Evolutionary conservation across 345 rosid genomes (phyloP).

Genomic region (Trapa incisa): DNA sequence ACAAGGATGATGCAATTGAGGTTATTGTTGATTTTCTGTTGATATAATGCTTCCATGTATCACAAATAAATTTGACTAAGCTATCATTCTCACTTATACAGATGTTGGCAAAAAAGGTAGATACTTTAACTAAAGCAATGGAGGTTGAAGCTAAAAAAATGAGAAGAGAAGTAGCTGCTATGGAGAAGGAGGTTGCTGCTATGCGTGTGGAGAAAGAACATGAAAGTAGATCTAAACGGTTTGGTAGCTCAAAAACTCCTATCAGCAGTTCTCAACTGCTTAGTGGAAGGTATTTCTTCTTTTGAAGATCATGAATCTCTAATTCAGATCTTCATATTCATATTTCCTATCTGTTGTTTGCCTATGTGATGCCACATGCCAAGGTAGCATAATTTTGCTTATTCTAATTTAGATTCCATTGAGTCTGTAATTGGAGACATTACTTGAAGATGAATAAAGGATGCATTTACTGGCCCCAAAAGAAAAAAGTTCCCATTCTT

Average conservation of each 20-base stretch:
- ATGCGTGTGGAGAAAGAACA: slow-evolving; percentile 92
- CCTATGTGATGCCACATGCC: background rate
- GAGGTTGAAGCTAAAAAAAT: slow-evolving; percentile 98
- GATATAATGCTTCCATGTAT: background rate
- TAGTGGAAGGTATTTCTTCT: slow-evolving; percentile 52
- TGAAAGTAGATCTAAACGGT: slow-evolving; percentile 61
- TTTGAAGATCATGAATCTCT: background rate
- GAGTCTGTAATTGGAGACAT: too few species aligned
- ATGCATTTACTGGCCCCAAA: too few species aligned
- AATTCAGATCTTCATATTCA: background rate
- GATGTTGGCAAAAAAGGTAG: slow-evolving; percentile 97
- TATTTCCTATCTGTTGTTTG: background rate
- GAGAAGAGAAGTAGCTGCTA: slow-evolving; percentile 95
- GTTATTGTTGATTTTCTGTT: slow-evolving; percentile 20
- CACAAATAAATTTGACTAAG: too few species aligned
- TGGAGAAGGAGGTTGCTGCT: slow-evolving; percentile 98
- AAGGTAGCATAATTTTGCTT: background rate
- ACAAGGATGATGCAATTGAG: slow-evolving; percentile 97
- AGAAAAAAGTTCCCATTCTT: background rate
- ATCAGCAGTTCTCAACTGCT: slow-evolving; percentile 62
- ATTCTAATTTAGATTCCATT: background rate
- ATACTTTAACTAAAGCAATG: slow-evolving; percentile 95
- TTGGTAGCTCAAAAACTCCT: slow-evolving; percentile 47
- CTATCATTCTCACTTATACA: slow-evolving; percentile 17
- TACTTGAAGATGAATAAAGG: too few species aligned